Percentiles rank a stretch among this genome's conserved stretches.
Evolutionary conservation across 179 eudicot genomes (phyloP).

Genomic region (Beta corolliflora): DNA sequence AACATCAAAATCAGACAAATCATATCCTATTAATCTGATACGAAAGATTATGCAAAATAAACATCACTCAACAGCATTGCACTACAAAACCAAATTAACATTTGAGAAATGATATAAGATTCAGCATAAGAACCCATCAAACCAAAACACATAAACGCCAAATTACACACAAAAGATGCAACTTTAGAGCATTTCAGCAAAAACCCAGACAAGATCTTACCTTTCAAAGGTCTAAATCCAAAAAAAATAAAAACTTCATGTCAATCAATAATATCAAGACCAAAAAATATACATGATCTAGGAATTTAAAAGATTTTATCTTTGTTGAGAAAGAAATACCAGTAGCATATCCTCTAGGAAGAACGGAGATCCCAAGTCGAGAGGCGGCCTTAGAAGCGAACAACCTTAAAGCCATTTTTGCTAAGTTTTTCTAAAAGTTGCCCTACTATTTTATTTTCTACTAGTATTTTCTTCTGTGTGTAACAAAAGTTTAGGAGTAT

Average conservation of each 20-base stretch:
- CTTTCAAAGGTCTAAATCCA: constrained; percentile 9
- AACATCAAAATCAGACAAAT: too few species aligned
- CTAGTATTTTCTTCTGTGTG: too few species aligned
- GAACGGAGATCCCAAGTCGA: constrained; percentile 61
- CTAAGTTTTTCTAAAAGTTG: too few species aligned
- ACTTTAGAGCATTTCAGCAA: constrained; percentile 4
- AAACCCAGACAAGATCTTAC: constrained; percentile 30
- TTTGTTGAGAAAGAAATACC: constrained; percentile 37
- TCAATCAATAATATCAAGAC: neutral
- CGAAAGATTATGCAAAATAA: neutral
- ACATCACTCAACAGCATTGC: neutral
- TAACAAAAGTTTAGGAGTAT: neutral
- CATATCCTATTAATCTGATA: neutral
- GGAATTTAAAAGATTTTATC: too few species aligned
- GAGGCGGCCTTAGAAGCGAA: constrained; percentile 82
- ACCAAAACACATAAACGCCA: neutral
- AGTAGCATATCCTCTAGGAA: constrained; percentile 65
- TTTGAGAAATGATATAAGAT: neutral
- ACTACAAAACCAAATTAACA: neutral
- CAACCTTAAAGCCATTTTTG: constrained; percentile 59
- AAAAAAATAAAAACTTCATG: neutral
- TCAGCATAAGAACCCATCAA: neutral
- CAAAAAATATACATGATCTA: neutral
- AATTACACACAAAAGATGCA: neutral
- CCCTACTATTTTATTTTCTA: neutral